Conservation (phyloP, 2,329 filamentous ascomycete genomes). For the Chrysoporthe austroafricana region DNA sequence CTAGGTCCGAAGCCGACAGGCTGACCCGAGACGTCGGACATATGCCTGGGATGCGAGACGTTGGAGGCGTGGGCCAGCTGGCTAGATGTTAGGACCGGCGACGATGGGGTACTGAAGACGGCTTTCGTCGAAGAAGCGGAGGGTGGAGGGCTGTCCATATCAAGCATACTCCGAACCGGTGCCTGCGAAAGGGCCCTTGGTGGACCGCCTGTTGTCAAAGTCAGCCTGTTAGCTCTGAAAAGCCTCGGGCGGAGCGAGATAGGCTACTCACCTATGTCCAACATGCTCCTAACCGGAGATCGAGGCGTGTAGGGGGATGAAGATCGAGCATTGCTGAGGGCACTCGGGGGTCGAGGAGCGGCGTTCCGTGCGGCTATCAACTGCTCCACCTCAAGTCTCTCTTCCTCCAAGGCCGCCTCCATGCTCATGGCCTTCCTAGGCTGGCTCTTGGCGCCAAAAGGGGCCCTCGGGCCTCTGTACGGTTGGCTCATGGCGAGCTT, state of each 20-base stretch:
- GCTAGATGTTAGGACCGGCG: slow-evolving; percentile 46
- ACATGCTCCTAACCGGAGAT: slow-evolving; percentile 72
- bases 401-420: slow-evolving; percentile 76
- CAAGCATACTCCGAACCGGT: slow-evolving; percentile 68
- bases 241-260: slow-evolving; percentile 32
- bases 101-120: slow-evolving; percentile 50
- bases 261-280: slow-evolving; percentile 60
- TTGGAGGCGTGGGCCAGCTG: slow-evolving; percentile 38
- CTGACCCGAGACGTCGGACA: slow-evolving; percentile 57
- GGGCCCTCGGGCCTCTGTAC: slow-evolving; percentile 10
- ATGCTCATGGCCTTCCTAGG: slow-evolving; percentile 66
- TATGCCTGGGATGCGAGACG: slow-evolving; percentile 51
- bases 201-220: slow-evolving; percentile 31
- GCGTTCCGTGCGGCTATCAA: slow-evolving; percentile 60
- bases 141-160: slow-evolving; percentile 52
- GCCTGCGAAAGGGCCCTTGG: slow-evolving; percentile 33
- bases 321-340: slow-evolving; percentile 45
- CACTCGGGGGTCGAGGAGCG: slow-evolving; percentile 37
- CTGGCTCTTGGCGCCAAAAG: slow-evolving; percentile 14
- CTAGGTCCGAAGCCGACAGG: slow-evolving; percentile 53
- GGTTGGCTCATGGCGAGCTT: slow-evolving; percentile 34
- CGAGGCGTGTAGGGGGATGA: slow-evolving; percentile 61
- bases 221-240: slow-evolving; percentile 33
- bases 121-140: slow-evolving; percentile 50
- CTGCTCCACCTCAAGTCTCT: slow-evolving; percentile 73